Base-by-base conservation (phyloP, 352 stramenopile genomes). In the Thraustochytrium striatum region DNA sequence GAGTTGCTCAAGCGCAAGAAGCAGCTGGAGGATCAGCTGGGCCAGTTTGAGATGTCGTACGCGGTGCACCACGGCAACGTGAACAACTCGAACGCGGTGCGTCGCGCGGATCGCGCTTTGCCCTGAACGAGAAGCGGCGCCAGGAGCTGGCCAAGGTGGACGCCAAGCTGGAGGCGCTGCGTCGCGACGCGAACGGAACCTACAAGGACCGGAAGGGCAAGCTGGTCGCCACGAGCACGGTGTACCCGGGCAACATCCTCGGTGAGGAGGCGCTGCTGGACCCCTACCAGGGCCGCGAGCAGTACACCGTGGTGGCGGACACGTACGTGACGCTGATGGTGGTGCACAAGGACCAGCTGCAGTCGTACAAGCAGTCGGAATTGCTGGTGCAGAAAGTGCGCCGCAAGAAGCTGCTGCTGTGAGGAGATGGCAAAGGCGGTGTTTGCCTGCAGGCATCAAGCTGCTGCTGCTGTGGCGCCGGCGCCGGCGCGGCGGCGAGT, bases 281-380 rank as follows among this genome's bases (percentile, higher is more conserved):
- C 52, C 65, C 65, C 7, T 75, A 62, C 36, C 68, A 58, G 8
- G 65, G 65, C 21, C 65, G 65, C 28, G 65, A 75, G 65, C 41
- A 75, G 65, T 75, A 75, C 39, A 75, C 65, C 7, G 65, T 75
- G 19, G 65, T 75, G 19, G 65, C 65, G 19, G 65, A 75, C 65
- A 75, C 65, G 11, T 75, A 62, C 39, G 25, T 75, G 2, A 75
- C 65, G 13, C 30, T 75, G 25, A 11, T 75, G 1, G 43, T 30
- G n/a, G 47, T 75, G 25, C 65, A 75, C 50, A 75, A 75, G 52
- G 65, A 75, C 1, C 65, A 75, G 13, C 65, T 75, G 8, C 65
- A 75, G 32, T 25, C 47, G 32, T 75, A 68, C 50, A 75, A 75
- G 50, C 50, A 75, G 16, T 65, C 47, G 21, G 65, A 75, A 25